These are phyloP conservation scores for Laguncularia racemosa DNA, from an alignment of 345 rosid genomes.

Conservation along the genomic window DNA sequence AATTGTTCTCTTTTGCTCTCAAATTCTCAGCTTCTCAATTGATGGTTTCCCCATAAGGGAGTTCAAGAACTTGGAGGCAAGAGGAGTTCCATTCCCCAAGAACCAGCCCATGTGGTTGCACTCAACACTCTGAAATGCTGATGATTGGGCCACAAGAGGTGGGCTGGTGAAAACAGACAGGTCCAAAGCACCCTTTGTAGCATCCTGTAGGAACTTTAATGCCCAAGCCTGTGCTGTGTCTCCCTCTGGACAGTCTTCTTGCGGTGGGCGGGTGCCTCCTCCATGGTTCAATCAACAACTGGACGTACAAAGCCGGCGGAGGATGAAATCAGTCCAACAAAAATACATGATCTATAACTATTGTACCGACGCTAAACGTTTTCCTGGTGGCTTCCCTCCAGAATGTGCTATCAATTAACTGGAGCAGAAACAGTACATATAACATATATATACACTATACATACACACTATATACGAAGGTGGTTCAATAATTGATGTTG, in stretches of 20 bases:
- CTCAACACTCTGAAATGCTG: slow-evolving; percentile 47
- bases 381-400: slow-evolving; percentile 38
- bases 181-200: slow-evolving; percentile 49
- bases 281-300: slow-evolving; percentile 28
- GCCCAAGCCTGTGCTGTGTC: slow-evolving; percentile 29
- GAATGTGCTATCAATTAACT: slow-evolving; percentile 16
- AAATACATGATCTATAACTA: slow-evolving; percentile 44
- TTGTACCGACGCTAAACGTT: slow-evolving; percentile 32
- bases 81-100: slow-evolving; percentile 39
- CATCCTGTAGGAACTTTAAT: slow-evolving; percentile 41
- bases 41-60: slow-evolving; percentile 49
- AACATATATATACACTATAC: too few relatives aligned
- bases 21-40: slow-evolving; percentile 28
- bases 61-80: slow-evolving; percentile 41
- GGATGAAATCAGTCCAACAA: slow-evolving; percentile 30
- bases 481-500: too few relatives aligned
- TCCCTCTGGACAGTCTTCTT: too few relatives aligned
- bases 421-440: too few relatives aligned
- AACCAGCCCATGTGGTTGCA: slow-evolving; percentile 41
- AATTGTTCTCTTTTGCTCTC: too few relatives aligned
- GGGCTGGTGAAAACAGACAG: slow-evolving; percentile 52
- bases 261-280: slow-evolving; percentile 12
- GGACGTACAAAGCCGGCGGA: slow-evolving; percentile 17
- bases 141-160: slow-evolving; percentile 64
- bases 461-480: too few relatives aligned